A percentile compares a stretch with the other conserved stretches of the same genome.
These are phyloP conservation scores for Dalbergia oliveri DNA, from an alignment of 306 rosid genomes.

Conservation along the genomic window DNA sequence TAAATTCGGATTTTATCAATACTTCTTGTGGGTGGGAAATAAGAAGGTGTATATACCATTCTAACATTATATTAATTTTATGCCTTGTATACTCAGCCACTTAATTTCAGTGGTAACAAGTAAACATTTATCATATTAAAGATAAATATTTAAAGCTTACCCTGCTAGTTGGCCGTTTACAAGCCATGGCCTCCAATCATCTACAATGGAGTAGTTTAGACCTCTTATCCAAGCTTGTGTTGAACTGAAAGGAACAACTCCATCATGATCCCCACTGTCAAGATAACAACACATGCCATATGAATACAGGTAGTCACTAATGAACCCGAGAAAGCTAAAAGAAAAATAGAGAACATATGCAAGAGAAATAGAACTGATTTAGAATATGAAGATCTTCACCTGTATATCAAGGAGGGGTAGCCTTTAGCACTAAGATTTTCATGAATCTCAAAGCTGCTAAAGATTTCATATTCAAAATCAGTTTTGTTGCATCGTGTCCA, in stretches of 20 bases:
- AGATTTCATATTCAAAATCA: not conserved
- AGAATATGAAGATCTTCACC: slow-evolving; percentile 40
- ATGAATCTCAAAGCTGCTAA: slow-evolving; percentile 50
- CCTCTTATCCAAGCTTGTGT: slow-evolving; percentile 65
- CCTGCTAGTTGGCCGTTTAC: slow-evolving; percentile 57
- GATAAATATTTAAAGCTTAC: slow-evolving; percentile 41
- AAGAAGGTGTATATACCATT: not conserved
- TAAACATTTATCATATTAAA: not conserved
- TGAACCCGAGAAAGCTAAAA: not conserved
- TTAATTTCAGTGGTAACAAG: not conserved
- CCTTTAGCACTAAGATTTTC: slow-evolving; percentile 49
- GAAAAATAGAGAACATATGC: not conserved
- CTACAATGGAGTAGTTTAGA: slow-evolving; percentile 54
- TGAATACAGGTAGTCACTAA: slow-evolving; percentile 1
- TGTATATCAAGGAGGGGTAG: slow-evolving; percentile 59
- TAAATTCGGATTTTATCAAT: not conserved
- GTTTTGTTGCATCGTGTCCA: slow-evolving; percentile 35
- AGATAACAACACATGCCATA: slow-evolving; percentile 9
- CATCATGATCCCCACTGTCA: slow-evolving; percentile 67
- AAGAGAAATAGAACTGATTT: not conserved
- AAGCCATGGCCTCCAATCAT: slow-evolving; percentile 60
- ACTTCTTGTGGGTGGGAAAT: not conserved
- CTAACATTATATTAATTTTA: too few relatives aligned
- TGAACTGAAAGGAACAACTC: slow-evolving; percentile 43
- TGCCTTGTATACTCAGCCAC: not conserved